Evolutionary conservation across 495 filamentous ascomycete genomes (phyloP).

Genomic region (Achaetomiella virescens): DNA sequence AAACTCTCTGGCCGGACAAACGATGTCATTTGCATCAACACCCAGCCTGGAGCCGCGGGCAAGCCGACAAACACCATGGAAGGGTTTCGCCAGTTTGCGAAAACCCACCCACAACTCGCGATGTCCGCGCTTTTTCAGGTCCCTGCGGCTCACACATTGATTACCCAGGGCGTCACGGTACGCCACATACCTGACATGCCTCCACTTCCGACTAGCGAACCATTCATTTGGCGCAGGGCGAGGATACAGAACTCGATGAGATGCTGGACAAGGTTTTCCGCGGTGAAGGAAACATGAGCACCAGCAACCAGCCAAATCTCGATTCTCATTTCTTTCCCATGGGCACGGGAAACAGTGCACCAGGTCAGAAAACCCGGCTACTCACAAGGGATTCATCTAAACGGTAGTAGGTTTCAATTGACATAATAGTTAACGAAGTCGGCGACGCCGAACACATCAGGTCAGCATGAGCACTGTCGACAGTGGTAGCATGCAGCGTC

Average conservation of each 20-base stretch:
- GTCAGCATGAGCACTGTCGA: too few species aligned
- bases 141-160: slow-evolving; percentile 2
- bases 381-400: neutral
- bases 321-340: neutral
- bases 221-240: neutral
- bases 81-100: slow-evolving; percentile 5
- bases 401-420: slow-evolving; percentile 4
- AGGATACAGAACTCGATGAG: slow-evolving; percentile 9
- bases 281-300: neutral
- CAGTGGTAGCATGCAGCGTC: too few species aligned
- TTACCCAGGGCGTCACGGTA: slow-evolving; percentile 7
- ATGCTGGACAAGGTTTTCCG: slow-evolving; percentile 7
- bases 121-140: slow-evolving; percentile 15
- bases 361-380: neutral
- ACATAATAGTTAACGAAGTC: too few species aligned
- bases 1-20: slow-evolving; percentile 17
- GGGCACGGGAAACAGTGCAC: neutral
- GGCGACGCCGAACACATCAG: too few species aligned
- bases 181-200: neutral
- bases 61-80: slow-evolving; percentile 6
- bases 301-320: neutral
- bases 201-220: neutral
- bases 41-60: neutral
- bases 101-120: slow-evolving; percentile 3
- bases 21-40: slow-evolving; percentile 26